Percentiles rank a stretch among this genome's conserved stretches.
Conservation (phyloP, 768 basidiomycete species). For the Trametes sanguinea region DNA sequence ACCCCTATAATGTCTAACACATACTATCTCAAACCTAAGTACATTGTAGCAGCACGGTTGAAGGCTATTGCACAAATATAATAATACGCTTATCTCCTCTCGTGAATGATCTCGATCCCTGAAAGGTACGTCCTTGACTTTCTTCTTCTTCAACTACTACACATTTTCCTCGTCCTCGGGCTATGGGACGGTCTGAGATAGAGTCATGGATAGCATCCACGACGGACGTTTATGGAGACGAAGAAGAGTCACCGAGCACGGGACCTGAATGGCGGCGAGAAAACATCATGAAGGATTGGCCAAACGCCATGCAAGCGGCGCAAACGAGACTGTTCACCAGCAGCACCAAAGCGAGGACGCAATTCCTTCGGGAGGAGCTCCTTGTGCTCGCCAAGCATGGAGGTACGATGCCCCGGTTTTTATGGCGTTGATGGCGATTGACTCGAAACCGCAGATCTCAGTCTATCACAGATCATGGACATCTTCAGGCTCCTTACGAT, state of each 20-base stretch:
- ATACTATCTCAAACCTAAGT: too few relatives aligned
- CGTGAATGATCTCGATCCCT: too few relatives aligned
- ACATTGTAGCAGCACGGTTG: too few relatives aligned
- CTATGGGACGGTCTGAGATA: conserved; percentile 52
- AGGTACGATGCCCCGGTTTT: conserved; percentile 40
- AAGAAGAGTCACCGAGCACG: conserved; percentile 34
- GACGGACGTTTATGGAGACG: conserved; percentile 30
- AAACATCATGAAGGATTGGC: conserved; percentile 56
- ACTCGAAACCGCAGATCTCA: conserved; percentile 49
- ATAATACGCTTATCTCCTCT: too few relatives aligned
- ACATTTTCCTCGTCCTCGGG: background rate
- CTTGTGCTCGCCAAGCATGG: conserved; percentile 55
- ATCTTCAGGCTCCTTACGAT: conserved; percentile 71
- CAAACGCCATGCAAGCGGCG: conserved; percentile 53
- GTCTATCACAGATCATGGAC: conserved; percentile 62
- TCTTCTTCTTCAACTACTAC: background rate
- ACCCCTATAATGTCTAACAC: too few relatives aligned
- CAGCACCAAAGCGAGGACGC: conserved; percentile 54
- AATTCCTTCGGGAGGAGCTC: conserved; percentile 67
- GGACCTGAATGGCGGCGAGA: conserved; percentile 52
- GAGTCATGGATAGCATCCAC: conserved; percentile 65
- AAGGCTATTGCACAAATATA: too few relatives aligned
- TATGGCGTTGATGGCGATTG: background rate
- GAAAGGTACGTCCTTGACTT: background rate
- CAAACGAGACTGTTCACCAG: conserved; percentile 49